A percentile compares a stretch with the other conserved stretches of the same genome.
These are phyloP conservation scores for Anthracocystis setariae DNA, from an alignment of 1,284 basidiomycete species.

Conservation along the genomic window DNA sequence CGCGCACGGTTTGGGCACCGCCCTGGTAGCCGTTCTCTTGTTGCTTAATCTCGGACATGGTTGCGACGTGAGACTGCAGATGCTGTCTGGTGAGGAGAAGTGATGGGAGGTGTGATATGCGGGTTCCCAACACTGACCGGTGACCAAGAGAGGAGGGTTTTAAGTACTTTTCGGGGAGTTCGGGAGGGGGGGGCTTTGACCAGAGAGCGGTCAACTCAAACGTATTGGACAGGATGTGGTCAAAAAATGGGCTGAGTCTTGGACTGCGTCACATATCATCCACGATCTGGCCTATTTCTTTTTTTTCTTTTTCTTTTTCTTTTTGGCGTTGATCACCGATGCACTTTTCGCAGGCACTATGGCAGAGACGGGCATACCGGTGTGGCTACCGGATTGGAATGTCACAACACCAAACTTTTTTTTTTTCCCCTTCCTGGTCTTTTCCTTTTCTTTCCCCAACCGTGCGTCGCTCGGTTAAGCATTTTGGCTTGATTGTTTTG, in stretches of 20 bases:
- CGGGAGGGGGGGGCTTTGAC: too few relatives aligned
- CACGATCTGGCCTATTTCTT: too few relatives aligned
- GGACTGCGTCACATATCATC: background rate
- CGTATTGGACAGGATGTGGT: too few relatives aligned
- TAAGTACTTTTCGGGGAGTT: background rate
- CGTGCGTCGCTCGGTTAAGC: too few relatives aligned
- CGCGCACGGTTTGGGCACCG: conserved; percentile 33
- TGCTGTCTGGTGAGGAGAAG: background rate
- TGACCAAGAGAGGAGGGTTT: background rate
- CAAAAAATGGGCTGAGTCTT: background rate
- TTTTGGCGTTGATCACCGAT: background rate
- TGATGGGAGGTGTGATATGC: too few relatives aligned
- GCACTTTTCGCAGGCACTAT: background rate
- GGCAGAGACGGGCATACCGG: background rate
- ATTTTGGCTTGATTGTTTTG: too few relatives aligned
- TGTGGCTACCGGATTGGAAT: background rate
- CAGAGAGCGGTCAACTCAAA: too few relatives aligned
- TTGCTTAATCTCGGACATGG: conserved; percentile 50
- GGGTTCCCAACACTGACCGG: too few relatives aligned
- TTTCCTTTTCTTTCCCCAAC: background rate
- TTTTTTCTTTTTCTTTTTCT: too few relatives aligned
- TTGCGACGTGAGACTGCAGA: background rate
- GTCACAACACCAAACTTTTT: conserved; percentile 1
- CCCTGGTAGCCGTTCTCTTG: conserved; percentile 55
- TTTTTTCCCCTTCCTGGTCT: background rate